phyloP scores from a whole-genome alignment of 2,329 filamentous ascomycete species.

The Alternaria panax region DNA sequence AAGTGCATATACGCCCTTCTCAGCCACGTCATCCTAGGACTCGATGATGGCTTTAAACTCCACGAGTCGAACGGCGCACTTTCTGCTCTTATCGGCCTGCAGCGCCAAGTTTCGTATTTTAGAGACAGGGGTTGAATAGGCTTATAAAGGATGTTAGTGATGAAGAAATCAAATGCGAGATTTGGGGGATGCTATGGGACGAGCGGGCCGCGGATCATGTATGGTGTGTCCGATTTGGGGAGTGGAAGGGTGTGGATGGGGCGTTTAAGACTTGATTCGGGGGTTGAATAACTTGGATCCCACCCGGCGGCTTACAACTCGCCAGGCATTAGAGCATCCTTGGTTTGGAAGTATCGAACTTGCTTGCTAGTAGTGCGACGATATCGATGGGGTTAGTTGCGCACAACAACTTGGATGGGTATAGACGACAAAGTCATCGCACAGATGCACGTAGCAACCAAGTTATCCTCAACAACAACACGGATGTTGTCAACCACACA shows the following conservation, averaged over 20 bases:
- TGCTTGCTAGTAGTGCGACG: neutral
- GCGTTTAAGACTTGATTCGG: constrained; percentile 51
- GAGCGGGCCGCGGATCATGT: constrained; percentile 40
- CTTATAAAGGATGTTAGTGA: constrained; percentile 44
- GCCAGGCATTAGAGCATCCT: constrained; percentile 48
- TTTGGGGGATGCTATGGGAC: constrained; percentile 47
- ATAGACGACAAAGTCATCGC: neutral
- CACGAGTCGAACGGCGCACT: constrained; percentile 31
- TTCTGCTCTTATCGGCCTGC: constrained; percentile 33
- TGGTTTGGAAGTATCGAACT: constrained; percentile 24
- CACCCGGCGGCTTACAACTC: constrained; percentile 50
- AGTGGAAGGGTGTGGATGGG: constrained; percentile 46
- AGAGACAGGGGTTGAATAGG: constrained; percentile 7
- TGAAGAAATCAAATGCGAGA: constrained; percentile 38
- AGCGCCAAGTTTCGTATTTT: constrained; percentile 39
- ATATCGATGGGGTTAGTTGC: neutral
- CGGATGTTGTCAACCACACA: neutral
- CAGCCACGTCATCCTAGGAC: constrained; percentile 33
- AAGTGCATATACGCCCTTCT: constrained; percentile 39
- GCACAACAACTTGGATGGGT: neutral
- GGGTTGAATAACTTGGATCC: constrained; percentile 54
- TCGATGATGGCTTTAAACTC: constrained; percentile 34
- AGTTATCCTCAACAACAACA: neutral
- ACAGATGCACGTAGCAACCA: neutral
- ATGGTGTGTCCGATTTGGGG: constrained; percentile 43